These are phyloP conservation scores for Backusella liffmaniae DNA, from an alignment of 192 early-diverging fungal species.

Conservation along the genomic window DNA sequence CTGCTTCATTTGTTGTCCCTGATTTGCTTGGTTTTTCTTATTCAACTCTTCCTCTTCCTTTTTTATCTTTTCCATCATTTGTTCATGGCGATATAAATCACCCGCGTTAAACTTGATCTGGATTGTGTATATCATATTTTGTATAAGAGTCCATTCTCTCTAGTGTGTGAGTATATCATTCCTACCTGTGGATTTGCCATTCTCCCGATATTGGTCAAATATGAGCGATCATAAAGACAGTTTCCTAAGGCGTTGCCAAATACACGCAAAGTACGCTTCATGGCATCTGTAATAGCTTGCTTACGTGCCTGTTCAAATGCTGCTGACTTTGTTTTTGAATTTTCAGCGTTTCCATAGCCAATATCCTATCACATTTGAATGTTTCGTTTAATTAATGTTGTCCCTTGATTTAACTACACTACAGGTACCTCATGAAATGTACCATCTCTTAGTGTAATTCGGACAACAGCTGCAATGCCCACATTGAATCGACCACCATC, in stretches of 20 bases:
- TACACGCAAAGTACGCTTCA: slow-evolving; percentile 83
- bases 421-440: slow-evolving; percentile 71
- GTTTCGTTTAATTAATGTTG: not conserved
- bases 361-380: slow-evolving; percentile 59
- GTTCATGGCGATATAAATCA: not conserved
- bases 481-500: slow-evolving; percentile 59
- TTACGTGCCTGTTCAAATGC: slow-evolving; percentile 91
- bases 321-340: slow-evolving; percentile 67
- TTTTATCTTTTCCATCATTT: slow-evolving; percentile 6
- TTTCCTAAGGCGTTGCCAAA: slow-evolving; percentile 62
- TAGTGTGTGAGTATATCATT: not conserved
- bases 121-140: not conserved
- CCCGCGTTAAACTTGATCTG: slow-evolving; percentile 11
- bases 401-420: not conserved
- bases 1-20: not conserved
- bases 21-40: not conserved
- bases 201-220: slow-evolving; percentile 82
- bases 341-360: slow-evolving; percentile 85
- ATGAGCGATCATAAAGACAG: slow-evolving; percentile 13
- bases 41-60: not conserved
- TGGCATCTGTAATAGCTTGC: slow-evolving; percentile 84
- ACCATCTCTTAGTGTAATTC: slow-evolving; percentile 86
- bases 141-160: not conserved
- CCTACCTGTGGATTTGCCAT: slow-evolving; percentile 65
- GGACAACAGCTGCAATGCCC: slow-evolving; percentile 76